Base-by-base conservation (phyloP, 2,329 filamentous ascomycete genomes). In the Verticillium tricorpus region DNA sequence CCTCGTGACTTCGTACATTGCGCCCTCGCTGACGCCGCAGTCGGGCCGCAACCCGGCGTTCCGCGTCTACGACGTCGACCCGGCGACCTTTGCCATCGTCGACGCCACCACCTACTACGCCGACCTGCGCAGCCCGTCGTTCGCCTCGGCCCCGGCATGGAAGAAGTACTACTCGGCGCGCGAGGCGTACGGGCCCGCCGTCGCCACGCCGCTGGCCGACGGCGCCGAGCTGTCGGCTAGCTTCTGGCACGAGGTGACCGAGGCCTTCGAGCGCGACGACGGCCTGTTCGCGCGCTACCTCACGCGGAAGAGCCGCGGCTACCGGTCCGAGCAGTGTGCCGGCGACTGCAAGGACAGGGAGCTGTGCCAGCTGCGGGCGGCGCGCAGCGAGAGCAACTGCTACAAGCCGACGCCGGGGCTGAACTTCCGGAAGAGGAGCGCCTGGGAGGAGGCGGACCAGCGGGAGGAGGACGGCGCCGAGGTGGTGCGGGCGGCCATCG, bases 211-310 rank as follows among this genome's bases (percentile, higher is more conserved):
- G 1, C 65, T 2, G 37, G 17, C 14, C 6, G 6, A n/a, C 3
- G 71, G 70, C 11, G 74, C 75, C 4, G 71, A 87, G 65, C 77
- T 88, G 37, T 83, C 80, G 1, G 80, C 84, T 0, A 79, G 79
- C 1, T 86, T 86, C 70, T 87, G 85, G 84, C 84, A 86, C 69
- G 79, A 82, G 65, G 74, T 86, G 22, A 86, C 84, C 1, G 73
- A 72, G 1, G 69, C 73, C 3, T 78, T 87, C 57, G 79, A 82
- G 63, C 66, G 62, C 5, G 70, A 84, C 60, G 65, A 76, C 2
- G 63, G 68, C 0, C 69, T 76, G 1, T 86, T 86, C 66, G 72
- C 78, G 17, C 73, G 70, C 3, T 87, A 79, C 68, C 76, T 78
- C 57, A 69, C 73, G 0, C 75, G 82, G 61, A 82, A 82, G 63